Evolutionary conservation across 1,284 basidiomycete species (phyloP).

Genomic region (Malassezia nana): DNA sequence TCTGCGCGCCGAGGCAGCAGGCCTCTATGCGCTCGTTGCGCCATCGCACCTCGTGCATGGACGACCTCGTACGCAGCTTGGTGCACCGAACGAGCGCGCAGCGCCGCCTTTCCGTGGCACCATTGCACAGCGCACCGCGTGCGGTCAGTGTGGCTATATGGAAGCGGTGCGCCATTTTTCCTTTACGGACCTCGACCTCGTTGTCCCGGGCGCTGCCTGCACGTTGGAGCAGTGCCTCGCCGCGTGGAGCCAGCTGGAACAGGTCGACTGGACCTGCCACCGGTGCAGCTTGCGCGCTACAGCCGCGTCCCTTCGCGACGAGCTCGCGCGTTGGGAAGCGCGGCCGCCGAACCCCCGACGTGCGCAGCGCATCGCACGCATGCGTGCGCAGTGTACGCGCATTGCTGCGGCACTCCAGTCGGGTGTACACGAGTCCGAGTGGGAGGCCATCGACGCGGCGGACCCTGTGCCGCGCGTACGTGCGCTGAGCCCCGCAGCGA

Average conservation of each 20-base stretch:
- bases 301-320: conserved; percentile 7
- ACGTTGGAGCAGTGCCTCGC: conserved; percentile 35
- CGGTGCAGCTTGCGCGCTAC: conserved; percentile 36
- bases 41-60: conserved; percentile 14
- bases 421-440: conserved; percentile 33
- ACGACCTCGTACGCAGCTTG: conserved; percentile 1
- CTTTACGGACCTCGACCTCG: conserved; percentile 34
- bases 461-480: conserved; percentile 15
- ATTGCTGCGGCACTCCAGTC: conserved; percentile 20
- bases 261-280: conserved; percentile 44
- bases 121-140: conserved; percentile 37
- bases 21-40: conserved; percentile 25
- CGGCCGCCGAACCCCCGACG: neutral
- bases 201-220: conserved; percentile 29
- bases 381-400: neutral
- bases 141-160: conserved; percentile 40
- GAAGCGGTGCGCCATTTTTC: conserved; percentile 40
- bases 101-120: conserved; percentile 23
- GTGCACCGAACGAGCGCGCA: conserved; percentile 11
- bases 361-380: neutral
- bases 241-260: conserved; percentile 36
- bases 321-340: neutral
- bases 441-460: conserved; percentile 4
- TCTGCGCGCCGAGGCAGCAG: conserved; percentile 16
- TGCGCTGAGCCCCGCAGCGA: conserved; percentile 22